phyloP scores from a whole-genome alignment of 1,284 basidiomycete genomes.

The Marasmius oreades region DNA sequence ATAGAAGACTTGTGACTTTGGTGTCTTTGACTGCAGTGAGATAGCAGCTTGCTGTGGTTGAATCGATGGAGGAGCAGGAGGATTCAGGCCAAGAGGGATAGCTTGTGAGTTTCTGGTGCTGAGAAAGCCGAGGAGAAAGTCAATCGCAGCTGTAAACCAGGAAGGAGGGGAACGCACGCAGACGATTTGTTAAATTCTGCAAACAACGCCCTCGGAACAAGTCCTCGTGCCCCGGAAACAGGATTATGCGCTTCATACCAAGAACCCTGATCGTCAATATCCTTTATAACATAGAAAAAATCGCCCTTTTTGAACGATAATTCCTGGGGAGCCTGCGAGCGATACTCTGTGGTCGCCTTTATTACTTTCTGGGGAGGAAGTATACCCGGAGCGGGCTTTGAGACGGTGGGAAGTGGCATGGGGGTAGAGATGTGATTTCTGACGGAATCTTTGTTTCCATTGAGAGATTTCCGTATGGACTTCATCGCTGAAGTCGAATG shows the following conservation, averaged over 20 bases:
- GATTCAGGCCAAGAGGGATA: constrained; percentile 8
- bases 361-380: constrained; percentile 95
- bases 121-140: constrained; percentile 8
- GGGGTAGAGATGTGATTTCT: constrained; percentile 68
- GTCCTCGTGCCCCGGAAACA: constrained; percentile 84
- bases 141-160: constrained; percentile 10
- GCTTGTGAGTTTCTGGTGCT: constrained; percentile 42
- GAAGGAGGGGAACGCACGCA: constrained; percentile 43
- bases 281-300: constrained; percentile 93
- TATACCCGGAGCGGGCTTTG: constrained; percentile 66
- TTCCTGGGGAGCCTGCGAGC: constrained; percentile 78
- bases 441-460: constrained; percentile 56
- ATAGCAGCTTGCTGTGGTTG: constrained; percentile 15
- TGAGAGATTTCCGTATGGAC: constrained; percentile 82
- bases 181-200: constrained; percentile 83
- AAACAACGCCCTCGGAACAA: constrained; percentile 84
- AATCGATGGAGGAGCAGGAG: constrained; percentile 8
- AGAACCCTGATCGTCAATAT: constrained; percentile 50
- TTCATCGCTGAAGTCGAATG: constrained; percentile 55
- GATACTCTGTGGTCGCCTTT: constrained; percentile 73
- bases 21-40: constrained; percentile 26
- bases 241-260: constrained; percentile 94
- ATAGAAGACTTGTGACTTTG: constrained; percentile 71
- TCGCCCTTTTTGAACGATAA: constrained; percentile 93
- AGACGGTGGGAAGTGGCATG: constrained; percentile 57